Evolutionary conservation across 2,329 filamentous ascomycete genomes (phyloP).

Genomic region (Fusarium xylarioides): DNA sequence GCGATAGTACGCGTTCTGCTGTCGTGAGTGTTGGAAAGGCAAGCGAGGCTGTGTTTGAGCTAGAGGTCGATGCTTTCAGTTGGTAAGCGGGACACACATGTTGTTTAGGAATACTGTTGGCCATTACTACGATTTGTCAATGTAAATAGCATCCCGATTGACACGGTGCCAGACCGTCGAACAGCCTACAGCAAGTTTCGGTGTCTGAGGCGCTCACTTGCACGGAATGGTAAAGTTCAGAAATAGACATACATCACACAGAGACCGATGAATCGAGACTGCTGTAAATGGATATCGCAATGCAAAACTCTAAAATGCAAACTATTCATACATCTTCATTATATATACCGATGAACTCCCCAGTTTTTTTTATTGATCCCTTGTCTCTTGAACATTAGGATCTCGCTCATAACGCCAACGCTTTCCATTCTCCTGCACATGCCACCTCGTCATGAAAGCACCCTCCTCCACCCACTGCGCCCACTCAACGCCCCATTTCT

Average conservation of each 20-base stretch:
- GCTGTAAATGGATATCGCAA: neutral
- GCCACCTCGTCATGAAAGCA: constrained; percentile 46
- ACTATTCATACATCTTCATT: constrained; percentile 11
- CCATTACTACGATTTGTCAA: neutral
- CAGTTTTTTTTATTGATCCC: neutral
- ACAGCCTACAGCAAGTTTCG: neutral
- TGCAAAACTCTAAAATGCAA: neutral
- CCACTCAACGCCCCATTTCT: constrained; percentile 38
- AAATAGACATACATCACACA: neutral
- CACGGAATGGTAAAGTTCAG: neutral
- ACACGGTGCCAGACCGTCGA: neutral
- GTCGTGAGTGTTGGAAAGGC: neutral
- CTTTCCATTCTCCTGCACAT: constrained; percentile 48
- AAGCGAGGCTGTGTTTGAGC: neutral
- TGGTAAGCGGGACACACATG: neutral
- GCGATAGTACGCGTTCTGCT: neutral
- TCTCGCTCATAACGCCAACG: constrained; percentile 44
- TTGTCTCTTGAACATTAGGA: constrained; percentile 1
- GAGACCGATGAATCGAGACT: neutral
- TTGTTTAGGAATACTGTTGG: too few species aligned
- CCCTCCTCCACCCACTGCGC: constrained; percentile 46
- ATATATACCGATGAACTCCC: neutral
- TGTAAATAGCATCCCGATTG: neutral
- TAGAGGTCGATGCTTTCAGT: neutral
- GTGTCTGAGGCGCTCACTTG: too few species aligned